Evolutionary conservation across 2,329 filamentous ascomycete genomes (phyloP), one percentile per base, ranked within the genome.

Genomic region (Exophiala aquamarina): DNA sequence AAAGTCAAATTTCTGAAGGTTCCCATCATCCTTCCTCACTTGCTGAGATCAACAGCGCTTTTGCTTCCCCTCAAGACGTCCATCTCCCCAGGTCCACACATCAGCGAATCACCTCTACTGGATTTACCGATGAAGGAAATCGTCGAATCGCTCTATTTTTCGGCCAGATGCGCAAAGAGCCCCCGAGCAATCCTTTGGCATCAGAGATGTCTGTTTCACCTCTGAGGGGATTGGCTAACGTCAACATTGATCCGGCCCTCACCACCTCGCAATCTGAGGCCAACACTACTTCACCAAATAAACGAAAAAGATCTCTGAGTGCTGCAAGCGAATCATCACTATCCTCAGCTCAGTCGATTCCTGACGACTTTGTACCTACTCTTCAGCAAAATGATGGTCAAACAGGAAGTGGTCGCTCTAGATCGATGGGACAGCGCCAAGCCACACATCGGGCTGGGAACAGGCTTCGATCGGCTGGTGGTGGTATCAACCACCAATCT

Each of bases 301-400:
- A 55, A 43, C 52, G 52, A 7, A 55, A 55, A 35, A 50, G 51
- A 34, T 50, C 47, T 6, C 58, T 61, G 37, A 61, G 44, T 55
- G 55, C 33, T 44, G 61, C 47, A 32, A 68, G 62, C 15, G 60
- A 62, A 10, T 69, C 68, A 13, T 70, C 66, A 10, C 48, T 70
- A 17, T 71, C 70, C 28, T 67, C 69, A 7, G 65, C 65, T 8
- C 65, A 68, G 33, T 68, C 69, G 4, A 53, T 68, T 26, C 59
- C 59, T 37, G 66, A 69, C 44, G 61, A 62, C 15, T 59, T 59
- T 41, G 57, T 56, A n/a, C 61, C 62, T 26, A 55, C 50, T 23
- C 49, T 59, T 20, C 47, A 49, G 26, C 26, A 28, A 20, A 14
- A 17, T 26, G 41, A 46, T 29, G 44, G 35, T n/a, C 44, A 39